Base-by-base conservation (phyloP, 192 early-diverging fungal genomes). In the Podila horticola region DNA sequence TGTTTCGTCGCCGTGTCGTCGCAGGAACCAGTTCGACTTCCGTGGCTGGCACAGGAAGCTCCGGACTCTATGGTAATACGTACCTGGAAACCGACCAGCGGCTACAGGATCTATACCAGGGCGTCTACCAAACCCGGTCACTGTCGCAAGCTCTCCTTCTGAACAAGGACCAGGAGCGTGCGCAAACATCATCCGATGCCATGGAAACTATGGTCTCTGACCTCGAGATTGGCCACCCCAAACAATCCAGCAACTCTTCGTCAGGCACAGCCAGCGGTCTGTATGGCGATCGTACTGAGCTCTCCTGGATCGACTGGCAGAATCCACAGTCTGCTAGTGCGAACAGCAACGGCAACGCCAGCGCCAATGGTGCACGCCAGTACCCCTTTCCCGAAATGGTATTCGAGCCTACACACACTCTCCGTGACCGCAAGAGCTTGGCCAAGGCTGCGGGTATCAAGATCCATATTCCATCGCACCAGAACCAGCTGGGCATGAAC, bases 401-500 rank as follows among this genome's bases (percentile, higher is more conserved):
- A 8, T n/a, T 34, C 30, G 34, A 10, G 3, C 67, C 75, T 2
- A 62, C 70, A 48, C 64, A 69, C 12, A 66, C 70, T 13, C 52
- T 79, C 34, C 75, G 75, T 5, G 76, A 81, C 29, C 70, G 76
- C 33, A 81, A 81, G 22, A 70, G 71, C 6, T 55, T 73, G 9
- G 76, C 76, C 33, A 71, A 65, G 15, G 70, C 76, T 2, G 70
- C 70, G 2, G 76, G 76, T 5, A 72, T 81, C 57, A 70, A 70
- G 13, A 50, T 81, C 22, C 66, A 81, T 20, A 81, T 81, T 19
- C 76, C 72, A 61, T 15, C 67, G 73, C 67, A 75, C 51, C 62
- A 66, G 61, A 11, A 68, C 50, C 29, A 38, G 41, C 19, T 61
- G 10, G 36, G 34, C 20, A 68, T 36, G 33, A 28, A 50, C 45